Base-by-base conservation (phyloP, 2,329 filamentous ascomycete species). In the Huntiella omanensis region DNA sequence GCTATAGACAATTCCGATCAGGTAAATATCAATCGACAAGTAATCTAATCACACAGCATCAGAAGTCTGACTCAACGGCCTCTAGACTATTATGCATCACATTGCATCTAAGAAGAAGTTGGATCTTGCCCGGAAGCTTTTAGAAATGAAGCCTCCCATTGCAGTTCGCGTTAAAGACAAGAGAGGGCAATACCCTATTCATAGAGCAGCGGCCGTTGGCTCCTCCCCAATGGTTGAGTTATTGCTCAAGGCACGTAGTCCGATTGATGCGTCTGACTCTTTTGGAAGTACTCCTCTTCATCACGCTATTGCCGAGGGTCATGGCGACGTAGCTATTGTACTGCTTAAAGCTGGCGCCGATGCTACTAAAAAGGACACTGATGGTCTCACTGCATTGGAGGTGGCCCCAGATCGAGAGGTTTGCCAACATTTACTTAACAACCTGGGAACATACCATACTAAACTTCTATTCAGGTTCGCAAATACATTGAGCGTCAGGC, bases 201-300 rank as follows among this genome's bases (percentile, higher is more conserved):
- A 98, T 61, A 77, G 91, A 13, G 91, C 91, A 3, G 88, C 91
- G 0, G 88, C 91, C 2, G 75, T 86, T 3, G 92, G 92, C 5
- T 88, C 81, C 3, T 73, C 81, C n/a, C 86, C 88, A 4, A 85
- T 98, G 65, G 69, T 93, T 41, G 81, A 77, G 54, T 64, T 93
- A 34, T 65, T 98, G 11, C 64, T 95, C 12, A 75, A 83, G 55
- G 73, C 83, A 54, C 70, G 68, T 53, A 93, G 84, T 53, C 87
- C 88, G 0, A 58, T 96, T 17, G 84, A 94, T 60, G 78, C 85
- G 2, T 78, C 80, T 2, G 91, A 98, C 63, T 66, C 68, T 33
- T 77, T 85, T 53, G 88, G 88, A 1, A 77, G 83, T 59, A 96
- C 91, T 17, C 80, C 91, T 3, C 66, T 98, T 55, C 91, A 98